Percentiles rank a stretch among this genome's conserved stretches.
phyloP scores from a whole-genome alignment of 768 basidiomycete species.

The Pisolithus microcarpus region DNA sequence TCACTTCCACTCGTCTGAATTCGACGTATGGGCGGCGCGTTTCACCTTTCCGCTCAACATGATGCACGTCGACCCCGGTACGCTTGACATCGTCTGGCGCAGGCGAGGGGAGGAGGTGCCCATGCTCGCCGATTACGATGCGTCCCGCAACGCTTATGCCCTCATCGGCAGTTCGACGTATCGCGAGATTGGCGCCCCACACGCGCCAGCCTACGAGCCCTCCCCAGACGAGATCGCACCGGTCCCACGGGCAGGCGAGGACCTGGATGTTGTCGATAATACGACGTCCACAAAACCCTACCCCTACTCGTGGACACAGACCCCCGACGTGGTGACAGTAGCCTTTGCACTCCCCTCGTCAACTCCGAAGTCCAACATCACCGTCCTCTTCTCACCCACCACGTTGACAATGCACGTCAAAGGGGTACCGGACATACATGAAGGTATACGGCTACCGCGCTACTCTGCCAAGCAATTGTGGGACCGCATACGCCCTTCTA shows the following conservation, averaged over 20 bases:
- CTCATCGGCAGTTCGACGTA: slow-evolving; percentile 56
- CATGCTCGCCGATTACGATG: slow-evolving; percentile 44
- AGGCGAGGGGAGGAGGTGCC: slow-evolving; percentile 68
- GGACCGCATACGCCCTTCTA: slow-evolving; percentile 68
- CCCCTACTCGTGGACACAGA: slow-evolving; percentile 93
- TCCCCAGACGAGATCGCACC: slow-evolving; percentile 60
- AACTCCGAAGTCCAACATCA: slow-evolving; percentile 57
- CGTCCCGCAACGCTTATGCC: slow-evolving; percentile 40
- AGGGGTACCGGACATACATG: slow-evolving; percentile 18
- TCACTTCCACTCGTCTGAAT: slow-evolving; percentile 32
- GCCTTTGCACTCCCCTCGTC: slow-evolving; percentile 76
- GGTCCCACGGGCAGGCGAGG: slow-evolving; percentile 58
- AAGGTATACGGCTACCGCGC: slow-evolving; percentile 40
- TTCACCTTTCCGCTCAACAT: slow-evolving; percentile 39
- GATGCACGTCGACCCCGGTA: slow-evolving; percentile 22
- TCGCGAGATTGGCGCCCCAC: slow-evolving; percentile 30
- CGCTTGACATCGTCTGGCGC: slow-evolving; percentile 60
- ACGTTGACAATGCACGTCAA: slow-evolving; percentile 61
- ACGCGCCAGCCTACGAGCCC: slow-evolving; percentile 43
- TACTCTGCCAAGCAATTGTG: slow-evolving; percentile 65
- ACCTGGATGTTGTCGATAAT: slow-evolving; percentile 40
- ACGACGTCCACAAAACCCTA: slow-evolving; percentile 45
- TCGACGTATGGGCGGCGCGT: slow-evolving; percentile 60
- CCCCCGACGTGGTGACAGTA: slow-evolving; percentile 73
- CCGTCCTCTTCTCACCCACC: slow-evolving; percentile 55